phyloP scores from a whole-genome alignment of 2,329 filamentous ascomycete genomes.

The Macrophomina pseudophaseolina region DNA sequence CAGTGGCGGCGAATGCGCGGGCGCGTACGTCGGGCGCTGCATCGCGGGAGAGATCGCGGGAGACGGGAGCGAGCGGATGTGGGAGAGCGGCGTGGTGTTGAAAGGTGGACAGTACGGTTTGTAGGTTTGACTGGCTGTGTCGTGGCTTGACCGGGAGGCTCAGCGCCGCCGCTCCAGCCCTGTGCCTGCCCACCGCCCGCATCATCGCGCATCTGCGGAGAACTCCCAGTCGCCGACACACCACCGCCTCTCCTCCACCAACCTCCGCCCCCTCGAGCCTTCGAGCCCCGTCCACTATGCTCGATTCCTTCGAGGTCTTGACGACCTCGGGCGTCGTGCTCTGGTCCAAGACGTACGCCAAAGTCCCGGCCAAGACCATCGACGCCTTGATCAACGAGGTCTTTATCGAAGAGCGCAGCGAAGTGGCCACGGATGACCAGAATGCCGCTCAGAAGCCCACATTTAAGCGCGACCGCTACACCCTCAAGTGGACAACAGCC shows the following conservation, averaged over 20 bases:
- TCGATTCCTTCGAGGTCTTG: constrained; percentile 96
- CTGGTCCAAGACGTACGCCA: constrained; percentile 87
- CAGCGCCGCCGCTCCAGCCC: constrained; percentile 16
- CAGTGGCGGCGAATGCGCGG: constrained; percentile 82
- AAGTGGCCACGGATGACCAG: constrained; percentile 64
- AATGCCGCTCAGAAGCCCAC: constrained; percentile 70
- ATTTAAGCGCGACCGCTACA: constrained; percentile 92
- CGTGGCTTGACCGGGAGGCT: constrained; percentile 15
- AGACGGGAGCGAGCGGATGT: background rate
- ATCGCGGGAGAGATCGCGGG: constrained; percentile 56
- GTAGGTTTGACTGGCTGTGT: constrained; percentile 1
- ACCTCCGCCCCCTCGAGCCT: constrained; percentile 27
- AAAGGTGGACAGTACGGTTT: background rate
- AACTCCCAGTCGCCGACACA: constrained; percentile 7
- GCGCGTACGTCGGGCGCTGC: constrained; percentile 83
- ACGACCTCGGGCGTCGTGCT: constrained; percentile 96
- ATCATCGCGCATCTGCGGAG: constrained; percentile 25
- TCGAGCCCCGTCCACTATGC: constrained; percentile 61
- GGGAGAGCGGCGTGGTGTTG: background rate
- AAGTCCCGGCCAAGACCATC: constrained; percentile 80
- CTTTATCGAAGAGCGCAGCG: constrained; percentile 89
- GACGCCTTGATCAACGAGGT: constrained; percentile 96
- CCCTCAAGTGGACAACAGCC: constrained; percentile 87
- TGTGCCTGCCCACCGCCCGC: background rate
- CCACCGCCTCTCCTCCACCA: constrained; percentile 16